These are phyloP conservation scores for Hymenoscyphus infarciens DNA, from an alignment of 2,329 filamentous ascomycete species.

Conservation along the genomic window DNA sequence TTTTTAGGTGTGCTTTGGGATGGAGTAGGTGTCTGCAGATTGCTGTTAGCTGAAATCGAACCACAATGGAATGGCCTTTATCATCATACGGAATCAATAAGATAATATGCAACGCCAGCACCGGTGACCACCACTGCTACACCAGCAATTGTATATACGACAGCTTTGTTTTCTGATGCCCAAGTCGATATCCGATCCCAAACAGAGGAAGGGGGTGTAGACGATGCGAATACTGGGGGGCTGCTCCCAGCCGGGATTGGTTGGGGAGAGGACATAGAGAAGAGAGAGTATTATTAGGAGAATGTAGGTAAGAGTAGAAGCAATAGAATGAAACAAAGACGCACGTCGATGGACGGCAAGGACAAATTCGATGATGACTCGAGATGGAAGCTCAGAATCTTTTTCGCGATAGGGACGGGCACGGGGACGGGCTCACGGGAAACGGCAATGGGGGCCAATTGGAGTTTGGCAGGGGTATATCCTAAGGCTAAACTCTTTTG, in stretches of 20 bases:
- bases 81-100: conserved; percentile 56
- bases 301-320: conserved; percentile 22
- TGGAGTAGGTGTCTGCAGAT: conserved; percentile 27
- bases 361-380: conserved; percentile 20
- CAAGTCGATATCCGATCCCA: conserved; percentile 90
- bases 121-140: conserved; percentile 88
- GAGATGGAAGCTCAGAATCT: conserved; percentile 18
- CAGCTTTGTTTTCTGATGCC: conserved; percentile 92
- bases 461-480: background rate
- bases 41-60: conserved; percentile 18
- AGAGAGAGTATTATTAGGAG: conserved; percentile 26
- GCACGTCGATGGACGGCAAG: conserved; percentile 21
- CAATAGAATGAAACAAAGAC: conserved; percentile 19
- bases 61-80: conserved; percentile 13
- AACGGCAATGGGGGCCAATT: conserved; percentile 3
- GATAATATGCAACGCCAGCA: conserved; percentile 90
- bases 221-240: conserved; percentile 33
- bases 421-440: conserved; percentile 4
- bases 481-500: background rate
- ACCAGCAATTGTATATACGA: conserved; percentile 94
- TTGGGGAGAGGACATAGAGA: conserved; percentile 30
- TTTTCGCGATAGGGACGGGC: conserved; percentile 17
- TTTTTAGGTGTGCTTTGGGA: conserved; percentile 55
- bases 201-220: conserved; percentile 34
- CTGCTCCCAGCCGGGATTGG: conserved; percentile 28